Percentiles rank a stretch among this genome's conserved stretches.
These are phyloP conservation scores for Backusella australiensis DNA, from an alignment of 192 early-diverging fungal species.

Conservation along the genomic window DNA sequence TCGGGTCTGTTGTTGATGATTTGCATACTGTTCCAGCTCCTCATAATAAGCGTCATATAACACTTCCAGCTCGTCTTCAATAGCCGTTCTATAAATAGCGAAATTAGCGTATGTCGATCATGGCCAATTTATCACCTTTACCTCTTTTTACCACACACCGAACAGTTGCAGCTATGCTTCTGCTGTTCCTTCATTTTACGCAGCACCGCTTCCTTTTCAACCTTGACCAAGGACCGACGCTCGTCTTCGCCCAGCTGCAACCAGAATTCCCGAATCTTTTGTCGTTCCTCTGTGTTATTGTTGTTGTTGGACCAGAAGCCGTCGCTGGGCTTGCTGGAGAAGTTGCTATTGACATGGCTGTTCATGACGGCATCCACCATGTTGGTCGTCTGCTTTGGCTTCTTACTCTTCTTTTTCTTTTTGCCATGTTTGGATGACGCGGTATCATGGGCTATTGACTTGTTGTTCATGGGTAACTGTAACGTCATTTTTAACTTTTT, in stretches of 20 bases:
- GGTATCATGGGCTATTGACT: conserved; percentile 6
- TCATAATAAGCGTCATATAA: conserved; percentile 89
- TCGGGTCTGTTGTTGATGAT: conserved; percentile 59
- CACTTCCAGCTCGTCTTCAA: conserved; percentile 83
- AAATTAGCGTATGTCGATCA: too few species aligned
- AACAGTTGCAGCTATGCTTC: conserved; percentile 77
- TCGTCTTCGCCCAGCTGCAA: conserved; percentile 78
- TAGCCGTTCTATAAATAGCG: conserved; percentile 53
- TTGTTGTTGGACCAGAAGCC: conserved; percentile 48
- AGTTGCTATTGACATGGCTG: neutral
- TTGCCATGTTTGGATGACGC: neutral
- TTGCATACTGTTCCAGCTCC: conserved; percentile 82
- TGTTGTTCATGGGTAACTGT: conserved; percentile 6
- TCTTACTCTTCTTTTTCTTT: neutral
- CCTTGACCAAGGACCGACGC: conserved; percentile 70
- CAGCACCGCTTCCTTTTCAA: conserved; percentile 83
- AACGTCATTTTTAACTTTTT: neutral
- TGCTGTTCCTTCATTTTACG: conserved; percentile 91
- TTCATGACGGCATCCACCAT: conserved; percentile 4
- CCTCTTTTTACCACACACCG: conserved; percentile 80
- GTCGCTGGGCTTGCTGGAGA: neutral
- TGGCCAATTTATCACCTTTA: conserved; percentile 24
- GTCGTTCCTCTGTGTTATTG: conserved; percentile 69
- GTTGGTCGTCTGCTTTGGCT: neutral
- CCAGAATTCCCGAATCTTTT: conserved; percentile 85